phyloP scores from a whole-genome alignment of 306 rosid genomes.

The cucumber (Cucumis sativus) region DNA sequence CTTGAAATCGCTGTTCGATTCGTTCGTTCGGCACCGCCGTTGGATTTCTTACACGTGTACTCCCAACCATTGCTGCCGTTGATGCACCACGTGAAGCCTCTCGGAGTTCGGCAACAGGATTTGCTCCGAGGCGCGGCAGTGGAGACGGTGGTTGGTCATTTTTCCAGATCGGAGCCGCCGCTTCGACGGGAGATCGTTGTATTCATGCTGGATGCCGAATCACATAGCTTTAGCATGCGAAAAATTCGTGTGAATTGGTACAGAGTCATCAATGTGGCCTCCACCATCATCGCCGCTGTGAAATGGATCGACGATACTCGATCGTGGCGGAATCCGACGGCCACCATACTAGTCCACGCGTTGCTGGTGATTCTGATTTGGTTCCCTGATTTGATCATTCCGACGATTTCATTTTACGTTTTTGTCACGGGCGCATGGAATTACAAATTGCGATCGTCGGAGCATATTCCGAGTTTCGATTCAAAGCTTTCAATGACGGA shows the following conservation, averaged over 20 bases:
- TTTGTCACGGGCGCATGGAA: conserved; percentile 65
- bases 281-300: conserved; percentile 34
- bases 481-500: conserved; percentile 46
- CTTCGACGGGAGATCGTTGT: conserved; percentile 45
- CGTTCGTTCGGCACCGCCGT: conserved; percentile 24
- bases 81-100: conserved; percentile 76
- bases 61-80: conserved; percentile 56
- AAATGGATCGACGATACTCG: conserved; percentile 71
- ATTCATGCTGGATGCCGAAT: conserved; percentile 66
- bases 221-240: conserved; percentile 58
- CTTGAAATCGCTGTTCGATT: conserved; percentile 65
- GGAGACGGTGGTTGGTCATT: conserved; percentile 43
- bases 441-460: conserved; percentile 42
- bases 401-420: conserved; percentile 42
- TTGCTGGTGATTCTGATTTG: conserved; percentile 57
- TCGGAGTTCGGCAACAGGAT: conserved; percentile 64
- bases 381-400: conserved; percentile 78
- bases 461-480: conserved; percentile 49
- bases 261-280: conserved; percentile 45
- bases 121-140: conserved; percentile 44
- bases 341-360: conserved; percentile 61
- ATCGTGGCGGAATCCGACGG: conserved; percentile 67
- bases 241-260: conserved; percentile 71
- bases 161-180: conserved; percentile 70
- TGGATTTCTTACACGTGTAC: conserved; percentile 70